Evolutionary conservation across 2,329 filamentous ascomycete genomes (phyloP), one percentile per base, ranked within the genome.

Genomic region (Alternaria ethzedia): DNA sequence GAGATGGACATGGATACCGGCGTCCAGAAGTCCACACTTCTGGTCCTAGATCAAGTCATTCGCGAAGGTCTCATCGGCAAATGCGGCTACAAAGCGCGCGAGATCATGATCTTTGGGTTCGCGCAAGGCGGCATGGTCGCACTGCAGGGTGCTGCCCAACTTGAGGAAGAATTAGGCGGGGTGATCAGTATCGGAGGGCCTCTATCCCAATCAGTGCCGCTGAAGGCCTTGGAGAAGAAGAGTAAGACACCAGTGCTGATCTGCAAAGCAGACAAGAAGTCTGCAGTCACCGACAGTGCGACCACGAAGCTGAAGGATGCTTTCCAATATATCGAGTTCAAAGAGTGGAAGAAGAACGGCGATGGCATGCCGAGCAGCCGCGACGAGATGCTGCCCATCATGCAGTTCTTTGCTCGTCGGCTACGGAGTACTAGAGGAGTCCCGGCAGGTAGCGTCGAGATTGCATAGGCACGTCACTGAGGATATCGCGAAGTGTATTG

Each of bases 361-460:
- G 93, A 97, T 78, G 86, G 86, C 1, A 97, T 97, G 94, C 93
- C 94, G n/a, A 83, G 85, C 49, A 90, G 86, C 76, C 85, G 91
- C 57, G 93, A 96, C 11, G 94, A 98, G 84, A 94, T 96, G 86
- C 76, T 94, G 73, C 94, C 94, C 0, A 86, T 97, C 64, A 97
- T 97, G 93, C 88, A 91, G 74, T 97, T 90, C 77, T 86, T 94
- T 72, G 90, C 90, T 0, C 86, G 90, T 54, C 86, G 90, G 72
- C 79, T 96, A 70, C 74, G 81, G 66, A 88, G 86, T 70, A 82
- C 79, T 46, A 83, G 80, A 59, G 86, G 86, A 1, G 83, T 87
- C 7, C 86, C 86, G 0, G 80, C 83, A 59, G 86, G 85, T 0
- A 84, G 82, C 66, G 80, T 86, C 2, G 86, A 88, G 72, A 63